Base-by-base conservation (phyloP, 2,329 filamentous ascomycete species). In the Fusarium sp. region DNA sequence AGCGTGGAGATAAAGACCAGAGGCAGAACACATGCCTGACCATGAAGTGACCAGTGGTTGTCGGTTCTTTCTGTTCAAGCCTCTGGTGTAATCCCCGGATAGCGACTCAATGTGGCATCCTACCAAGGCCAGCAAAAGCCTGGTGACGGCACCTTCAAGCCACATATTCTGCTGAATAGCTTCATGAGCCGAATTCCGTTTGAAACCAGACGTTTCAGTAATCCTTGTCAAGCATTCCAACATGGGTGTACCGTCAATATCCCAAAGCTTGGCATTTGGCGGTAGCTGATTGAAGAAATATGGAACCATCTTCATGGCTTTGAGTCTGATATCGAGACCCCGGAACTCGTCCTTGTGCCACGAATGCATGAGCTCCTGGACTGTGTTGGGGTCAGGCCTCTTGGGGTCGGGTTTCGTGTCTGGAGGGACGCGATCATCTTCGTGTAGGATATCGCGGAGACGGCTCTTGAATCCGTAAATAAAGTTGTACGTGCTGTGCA, bases 391-490 rank as follows among this genome's bases (percentile, higher is more conserved):
- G 2, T 48, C 33, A 4, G 65, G 65, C 6, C 45, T 27, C 2
- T 50, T 39, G 3, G 48, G 48, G n/a, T 52, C 48, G 6, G 48
- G 48, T 2, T 52, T 52, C 2, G 16, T 6, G 24, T 35, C 48
- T 5, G 61, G 33, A 5, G 41, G 35, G 0, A 41, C 14, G 5
- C 35, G 9, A 8, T 57, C n/a, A 16, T 54, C 20, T 27, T 52
- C 45, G 10, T 50, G 50, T 4, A 71, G 24, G n/a, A 69, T 75
- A 5, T 74, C 75, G 16, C 68, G 39, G 1, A 78, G 43, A 8
- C 76, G 67, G 33, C 75, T 75, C 29, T 76, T 78, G 22, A 78
- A 50, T 20, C 73, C 75, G n/a, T 78, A 69, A 5, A 76, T 69
- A 22, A 78, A 77, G 35, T 68, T 77, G 50, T 72, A 77, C 18